Evolutionary conservation across 345 rosid species (phyloP).

Genomic region (Arabidopsis suecica): DNA sequence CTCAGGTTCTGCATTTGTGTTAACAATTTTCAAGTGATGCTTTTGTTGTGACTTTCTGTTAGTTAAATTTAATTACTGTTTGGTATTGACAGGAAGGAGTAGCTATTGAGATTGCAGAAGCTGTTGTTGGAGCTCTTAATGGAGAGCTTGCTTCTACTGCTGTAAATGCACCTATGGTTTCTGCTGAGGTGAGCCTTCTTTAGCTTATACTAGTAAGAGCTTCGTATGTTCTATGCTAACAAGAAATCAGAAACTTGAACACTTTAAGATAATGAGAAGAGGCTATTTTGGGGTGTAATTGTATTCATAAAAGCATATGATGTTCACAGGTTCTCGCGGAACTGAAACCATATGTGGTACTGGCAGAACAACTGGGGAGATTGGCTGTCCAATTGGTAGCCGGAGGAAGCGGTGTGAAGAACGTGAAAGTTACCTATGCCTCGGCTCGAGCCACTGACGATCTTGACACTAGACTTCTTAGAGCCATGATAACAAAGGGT

Average conservation of each 20-base stretch:
- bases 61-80: not conserved
- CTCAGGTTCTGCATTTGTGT: conserved; percentile 55
- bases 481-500: conserved; percentile 86
- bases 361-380: conserved; percentile 77
- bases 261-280: not conserved
- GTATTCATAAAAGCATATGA: not conserved
- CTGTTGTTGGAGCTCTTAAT: conserved; percentile 79
- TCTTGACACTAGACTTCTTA: conserved; percentile 83
- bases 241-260: not conserved
- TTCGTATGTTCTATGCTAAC: not conserved
- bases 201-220: not conserved
- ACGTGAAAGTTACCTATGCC: conserved; percentile 69
- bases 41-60: not conserved
- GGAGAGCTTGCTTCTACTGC: conserved; percentile 91
- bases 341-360: conserved; percentile 74
- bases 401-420: conserved; percentile 81
- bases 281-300: not conserved
- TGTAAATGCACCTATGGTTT: conserved; percentile 89
- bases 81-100: conserved; percentile 66
- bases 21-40: not conserved
- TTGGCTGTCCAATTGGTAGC: conserved; percentile 74
- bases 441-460: conserved; percentile 78
- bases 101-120: conserved; percentile 85
- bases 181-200: conserved; percentile 65
- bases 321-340: conserved; percentile 67